A percentile compares a stretch with the other conserved stretches of the same genome.
These are phyloP conservation scores for Rosa chinensis DNA, from an alignment of 306 rosid genomes.

Conservation along the genomic window DNA sequence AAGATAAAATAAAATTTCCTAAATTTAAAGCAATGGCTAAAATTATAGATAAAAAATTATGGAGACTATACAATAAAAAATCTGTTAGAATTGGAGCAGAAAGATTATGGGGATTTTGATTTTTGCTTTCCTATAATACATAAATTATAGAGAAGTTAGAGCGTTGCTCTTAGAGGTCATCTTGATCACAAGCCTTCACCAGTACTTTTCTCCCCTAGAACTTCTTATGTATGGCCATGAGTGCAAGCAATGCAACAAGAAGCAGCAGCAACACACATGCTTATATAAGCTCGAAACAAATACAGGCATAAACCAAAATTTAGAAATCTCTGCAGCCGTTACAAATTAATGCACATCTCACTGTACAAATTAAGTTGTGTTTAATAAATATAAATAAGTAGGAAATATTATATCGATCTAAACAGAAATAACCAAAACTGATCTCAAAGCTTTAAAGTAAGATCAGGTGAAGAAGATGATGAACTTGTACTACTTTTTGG, in stretches of 20 bases:
- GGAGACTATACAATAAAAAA: no score
- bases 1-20: no score
- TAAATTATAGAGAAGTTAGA: no score
- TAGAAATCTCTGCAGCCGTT: constrained; percentile 30
- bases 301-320: constrained; percentile 16
- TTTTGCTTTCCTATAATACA: no score
- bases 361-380: constrained; percentile 52
- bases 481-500: constrained; percentile 44
- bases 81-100: no score
- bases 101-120: no score
- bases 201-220: not conserved
- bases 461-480: constrained; percentile 62
- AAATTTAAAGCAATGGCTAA: no score
- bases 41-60: no score
- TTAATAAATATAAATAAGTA: not conserved
- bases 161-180: not conserved
- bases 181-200: not conserved
- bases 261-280: constrained; percentile 15
- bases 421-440: constrained; percentile 5
- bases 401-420: constrained; percentile 5
- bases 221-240: not conserved
- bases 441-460: constrained; percentile 69
- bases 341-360: constrained; percentile 42
- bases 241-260: not conserved
- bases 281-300: constrained; percentile 15